Conservation (phyloP, 2,329 filamentous ascomycete species). For the Cytospora mali region DNA sequence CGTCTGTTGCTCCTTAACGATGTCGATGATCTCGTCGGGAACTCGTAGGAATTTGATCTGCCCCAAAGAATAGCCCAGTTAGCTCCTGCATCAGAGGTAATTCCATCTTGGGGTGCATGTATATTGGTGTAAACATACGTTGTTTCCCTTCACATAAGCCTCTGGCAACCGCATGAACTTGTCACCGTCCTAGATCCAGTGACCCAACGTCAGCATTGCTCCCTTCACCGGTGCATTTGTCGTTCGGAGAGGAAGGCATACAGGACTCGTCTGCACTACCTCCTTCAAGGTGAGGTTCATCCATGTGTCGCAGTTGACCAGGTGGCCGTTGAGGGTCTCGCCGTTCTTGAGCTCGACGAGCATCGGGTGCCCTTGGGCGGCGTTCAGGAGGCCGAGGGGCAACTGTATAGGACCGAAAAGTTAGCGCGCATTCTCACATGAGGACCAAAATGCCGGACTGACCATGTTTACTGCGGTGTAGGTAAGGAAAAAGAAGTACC, state of each 20-base stretch:
- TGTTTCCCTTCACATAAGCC: conserved; percentile 96
- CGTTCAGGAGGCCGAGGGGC: conserved; percentile 83
- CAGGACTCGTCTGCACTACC: conserved; percentile 91
- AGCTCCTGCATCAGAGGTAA: conserved; percentile 20
- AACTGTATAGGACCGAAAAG: conserved; percentile 48
- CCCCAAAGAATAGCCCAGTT: conserved; percentile 12
- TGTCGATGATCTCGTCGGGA: conserved; percentile 93
- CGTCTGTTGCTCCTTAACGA: conserved; percentile 90
- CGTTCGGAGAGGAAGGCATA: conserved; percentile 41
- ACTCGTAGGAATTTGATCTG: conserved; percentile 98
- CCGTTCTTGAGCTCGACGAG: conserved; percentile 96
- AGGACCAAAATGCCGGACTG: not conserved
- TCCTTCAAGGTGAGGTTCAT: conserved; percentile 99
- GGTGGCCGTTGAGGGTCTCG: conserved; percentile 94
- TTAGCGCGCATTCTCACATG: not conserved
- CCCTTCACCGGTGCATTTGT: not conserved
- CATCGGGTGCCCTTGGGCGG: conserved; percentile 97
- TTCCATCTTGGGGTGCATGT: not conserved
- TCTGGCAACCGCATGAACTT: conserved; percentile 91
- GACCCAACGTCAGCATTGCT: conserved; percentile 16
- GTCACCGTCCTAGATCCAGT: conserved; percentile 72
- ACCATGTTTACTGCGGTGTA: conserved; percentile 21
- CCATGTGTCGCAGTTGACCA: conserved; percentile 98
- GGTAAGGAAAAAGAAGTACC: not conserved
- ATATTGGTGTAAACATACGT: conserved; percentile 61